A percentile compares a stretch with the other conserved stretches of the same genome.
Conservation (phyloP, 352 stramenopile species). For the Stramenopiles sp. region DNA sequence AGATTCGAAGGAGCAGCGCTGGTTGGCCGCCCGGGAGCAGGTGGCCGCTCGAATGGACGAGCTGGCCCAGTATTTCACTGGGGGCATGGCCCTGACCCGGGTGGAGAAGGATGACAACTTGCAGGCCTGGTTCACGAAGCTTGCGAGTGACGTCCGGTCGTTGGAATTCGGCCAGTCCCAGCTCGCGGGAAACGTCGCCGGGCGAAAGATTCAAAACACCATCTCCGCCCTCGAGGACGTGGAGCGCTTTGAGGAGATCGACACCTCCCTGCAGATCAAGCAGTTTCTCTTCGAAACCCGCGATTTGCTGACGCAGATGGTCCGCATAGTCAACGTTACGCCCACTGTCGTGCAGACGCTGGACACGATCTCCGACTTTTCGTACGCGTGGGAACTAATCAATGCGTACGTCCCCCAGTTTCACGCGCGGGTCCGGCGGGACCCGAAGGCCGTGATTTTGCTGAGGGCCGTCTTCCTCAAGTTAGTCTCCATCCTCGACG, state of each 20-base stretch:
- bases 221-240: constrained; percentile 75
- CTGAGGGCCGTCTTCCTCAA: constrained; percentile 81
- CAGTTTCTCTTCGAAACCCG: constrained; percentile 69
- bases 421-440: constrained; percentile 68
- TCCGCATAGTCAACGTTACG: constrained; percentile 72
- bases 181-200: constrained; percentile 55
- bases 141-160: constrained; percentile 63
- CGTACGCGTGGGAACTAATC: constrained; percentile 80
- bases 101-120: constrained; percentile 78
- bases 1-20: constrained; percentile 64
- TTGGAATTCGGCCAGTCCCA: constrained; percentile 57
- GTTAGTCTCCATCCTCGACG: constrained; percentile 74
- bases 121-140: constrained; percentile 69
- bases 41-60: constrained; percentile 70
- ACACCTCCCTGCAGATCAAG: constrained; percentile 82
- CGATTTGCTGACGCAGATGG: constrained; percentile 76
- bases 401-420: constrained; percentile 79
- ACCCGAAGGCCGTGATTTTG: constrained; percentile 70
- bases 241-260: constrained; percentile 85
- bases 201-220: constrained; percentile 72
- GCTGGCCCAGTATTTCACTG: constrained; percentile 74
- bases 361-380: constrained; percentile 74
- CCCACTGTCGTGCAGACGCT: constrained; percentile 72
- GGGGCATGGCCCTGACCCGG: constrained; percentile 66
- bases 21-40: constrained; percentile 61